These are phyloP conservation scores for Prunus padus DNA, from an alignment of 306 rosid genomes.

Conservation along the genomic window DNA sequence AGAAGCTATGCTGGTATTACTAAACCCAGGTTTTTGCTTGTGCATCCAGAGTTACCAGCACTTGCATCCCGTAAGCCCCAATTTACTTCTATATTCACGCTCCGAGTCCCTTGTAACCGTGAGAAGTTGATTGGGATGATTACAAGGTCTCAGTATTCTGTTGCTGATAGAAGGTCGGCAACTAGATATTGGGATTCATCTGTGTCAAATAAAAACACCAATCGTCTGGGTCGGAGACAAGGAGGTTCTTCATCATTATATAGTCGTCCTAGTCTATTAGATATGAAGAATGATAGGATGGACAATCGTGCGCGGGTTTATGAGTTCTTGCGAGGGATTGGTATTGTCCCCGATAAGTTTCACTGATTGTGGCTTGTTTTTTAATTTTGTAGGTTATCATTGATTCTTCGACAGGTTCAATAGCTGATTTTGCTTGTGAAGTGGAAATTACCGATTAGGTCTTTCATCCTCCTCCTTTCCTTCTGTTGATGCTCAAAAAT, in stretches of 20 bases:
- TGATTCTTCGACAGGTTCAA: conserved; percentile 68
- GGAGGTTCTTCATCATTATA: conserved; percentile 57
- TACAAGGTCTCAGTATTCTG: conserved; percentile 51
- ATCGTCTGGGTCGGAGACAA: conserved; percentile 37
- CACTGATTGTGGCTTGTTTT: conserved; percentile 31
- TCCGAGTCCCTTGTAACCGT: conserved; percentile 35
- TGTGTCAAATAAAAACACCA: conserved; percentile 26
- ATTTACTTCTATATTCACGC: conserved; percentile 40
- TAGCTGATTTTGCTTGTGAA: conserved; percentile 92
- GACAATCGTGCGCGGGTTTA: conserved; percentile 65
- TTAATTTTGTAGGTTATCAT: conserved; percentile 59
- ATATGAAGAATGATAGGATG: conserved; percentile 65
- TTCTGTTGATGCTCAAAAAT: too few relatives aligned
- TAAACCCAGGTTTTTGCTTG: conserved; percentile 54
- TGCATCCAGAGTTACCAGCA: conserved; percentile 55
- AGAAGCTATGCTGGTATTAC: conserved; percentile 49
- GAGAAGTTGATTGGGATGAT: conserved; percentile 49
- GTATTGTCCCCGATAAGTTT: conserved; percentile 68
- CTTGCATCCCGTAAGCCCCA: conserved; percentile 45
- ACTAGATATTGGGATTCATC: conserved; percentile 40
- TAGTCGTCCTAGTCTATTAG: conserved; percentile 76
- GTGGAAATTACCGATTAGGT: conserved; percentile 98
- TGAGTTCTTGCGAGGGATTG: conserved; percentile 68
- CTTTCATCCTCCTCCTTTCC: conserved; percentile 26
- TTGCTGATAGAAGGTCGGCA: conserved; percentile 40